Evolutionary conservation across 257 asterid genomes (phyloP), one percentile per base, ranked within the genome.

Genomic region (Mentha longifolia): DNA sequence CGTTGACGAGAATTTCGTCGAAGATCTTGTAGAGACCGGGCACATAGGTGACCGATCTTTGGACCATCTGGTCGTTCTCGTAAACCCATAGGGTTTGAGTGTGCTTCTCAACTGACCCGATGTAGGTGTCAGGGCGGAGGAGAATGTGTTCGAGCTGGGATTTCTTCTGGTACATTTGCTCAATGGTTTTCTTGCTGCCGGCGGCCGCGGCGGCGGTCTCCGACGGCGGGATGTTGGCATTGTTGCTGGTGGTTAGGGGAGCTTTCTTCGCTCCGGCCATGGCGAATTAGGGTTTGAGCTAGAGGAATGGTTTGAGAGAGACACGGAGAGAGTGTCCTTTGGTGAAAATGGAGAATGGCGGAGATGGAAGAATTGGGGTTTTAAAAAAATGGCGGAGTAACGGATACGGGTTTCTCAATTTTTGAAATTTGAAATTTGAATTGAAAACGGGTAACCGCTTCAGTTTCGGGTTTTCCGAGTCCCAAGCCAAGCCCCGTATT

Each of bases 71-170:
- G 0, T 84, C 86, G 54, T 86, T 35, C 67, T 89, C 97, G 85
- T 82, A 89, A 7, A 95, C 88, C 96, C 96, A 95, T 1, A 92
- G 85, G 2, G 73, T 71, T 54, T 89, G 96, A 1, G 81, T 77
- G 88, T 95, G 97, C 35, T 89, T 92, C 62, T 92, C 98, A 2
- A 95, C 84, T 20, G 99, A 95, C 1, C 98, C 99, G 9, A 95
- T 87, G 83, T 95, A 95, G 8, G 99, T 95, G 67, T 95, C 99
- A 0, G 99, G 99, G 0, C 97, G 93, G 73, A 95, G 92, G 61
- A 95, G 96, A 81, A 95, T 95, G 87, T 95, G 99, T 22, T 95
- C 99, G 67, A 95, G 98, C 80, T 95, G 99, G 4, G 98, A 74
- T 47, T 95, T 95, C 67, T 95, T 92, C 85, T 95, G 99, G 86